Percentiles rank a stretch among this genome's conserved stretches.
Evolutionary conservation across 78 protist genomes (phyloP).

Genomic region (Goniomonas avonlea): DNA sequence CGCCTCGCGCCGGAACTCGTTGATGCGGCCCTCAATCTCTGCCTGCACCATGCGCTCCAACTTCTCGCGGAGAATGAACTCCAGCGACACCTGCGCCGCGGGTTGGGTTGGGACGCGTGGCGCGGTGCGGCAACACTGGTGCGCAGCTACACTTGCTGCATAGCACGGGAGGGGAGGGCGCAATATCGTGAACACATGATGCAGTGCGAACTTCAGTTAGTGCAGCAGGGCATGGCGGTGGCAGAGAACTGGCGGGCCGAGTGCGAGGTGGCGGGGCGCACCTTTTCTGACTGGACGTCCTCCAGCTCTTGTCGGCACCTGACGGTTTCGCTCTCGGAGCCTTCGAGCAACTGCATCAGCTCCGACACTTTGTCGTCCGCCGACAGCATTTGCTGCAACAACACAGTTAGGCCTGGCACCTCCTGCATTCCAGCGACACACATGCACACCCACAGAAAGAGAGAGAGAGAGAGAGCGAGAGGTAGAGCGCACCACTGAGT

Average conservation of each 20-base stretch:
- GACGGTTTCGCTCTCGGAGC: neutral
- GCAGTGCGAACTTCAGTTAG: neutral
- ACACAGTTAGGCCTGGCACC: no score
- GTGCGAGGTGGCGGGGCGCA: neutral
- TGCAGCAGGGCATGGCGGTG: neutral
- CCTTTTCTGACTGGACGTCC: neutral
- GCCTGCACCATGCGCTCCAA: neutral
- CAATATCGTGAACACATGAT: neutral
- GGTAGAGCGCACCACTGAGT: no score
- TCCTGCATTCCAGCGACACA: no score
- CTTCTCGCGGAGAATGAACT: neutral
- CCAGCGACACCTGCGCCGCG: neutral
- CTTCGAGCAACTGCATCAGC: neutral
- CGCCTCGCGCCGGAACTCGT: neutral
- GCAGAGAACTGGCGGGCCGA: neutral
- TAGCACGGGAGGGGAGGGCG: neutral
- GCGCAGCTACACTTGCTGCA: neutral
- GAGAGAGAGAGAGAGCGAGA: no score
- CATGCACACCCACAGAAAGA: no score
- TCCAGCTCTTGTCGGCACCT: neutral
- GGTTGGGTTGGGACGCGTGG: neutral
- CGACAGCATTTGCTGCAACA: neutral
- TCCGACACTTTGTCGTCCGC: constrained; percentile 21
- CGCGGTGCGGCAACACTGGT: neutral
- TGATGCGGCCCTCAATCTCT: neutral